Conservation (phyloP, 2,329 filamentous ascomycete species). For the Ustilaginoidea virens region DNA sequence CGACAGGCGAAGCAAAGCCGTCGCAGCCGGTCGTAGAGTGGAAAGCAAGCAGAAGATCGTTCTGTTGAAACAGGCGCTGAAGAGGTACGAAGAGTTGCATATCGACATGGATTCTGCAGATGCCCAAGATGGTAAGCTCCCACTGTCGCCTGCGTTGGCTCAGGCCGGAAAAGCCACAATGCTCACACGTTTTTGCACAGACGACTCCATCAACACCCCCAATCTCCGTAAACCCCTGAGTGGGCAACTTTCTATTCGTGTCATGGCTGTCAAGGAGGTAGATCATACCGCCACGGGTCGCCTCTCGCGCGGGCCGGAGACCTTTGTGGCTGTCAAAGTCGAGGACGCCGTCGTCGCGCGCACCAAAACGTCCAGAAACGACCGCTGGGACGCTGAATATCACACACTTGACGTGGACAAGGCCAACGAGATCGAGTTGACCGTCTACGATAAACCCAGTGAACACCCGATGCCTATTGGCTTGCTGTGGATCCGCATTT, state of each 20-base stretch:
- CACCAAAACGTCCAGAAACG: slow-evolving; percentile 70
- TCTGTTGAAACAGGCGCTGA: slow-evolving; percentile 84
- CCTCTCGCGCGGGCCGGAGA: slow-evolving; percentile 85
- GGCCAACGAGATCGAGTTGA: slow-evolving; percentile 95
- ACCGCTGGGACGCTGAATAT: slow-evolving; percentile 82
- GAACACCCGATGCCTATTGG: slow-evolving; percentile 87
- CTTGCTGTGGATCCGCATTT: slow-evolving; percentile 90
- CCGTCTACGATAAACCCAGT: slow-evolving; percentile 87
- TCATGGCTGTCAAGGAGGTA: slow-evolving; percentile 83
- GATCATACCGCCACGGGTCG: slow-evolving; percentile 76
- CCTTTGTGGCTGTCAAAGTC: slow-evolving; percentile 90
- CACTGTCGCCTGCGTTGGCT: slow-evolving; percentile 3
- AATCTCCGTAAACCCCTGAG: slow-evolving; percentile 94
- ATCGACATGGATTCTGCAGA: slow-evolving; percentile 78
- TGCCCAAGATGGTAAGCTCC: slow-evolving; percentile 54
- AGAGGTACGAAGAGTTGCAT: slow-evolving; percentile 93
- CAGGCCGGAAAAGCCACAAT: not conserved
- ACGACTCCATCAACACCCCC: slow-evolving; percentile 91
- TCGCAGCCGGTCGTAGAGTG: slow-evolving; percentile 75
- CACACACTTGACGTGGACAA: slow-evolving; percentile 94
- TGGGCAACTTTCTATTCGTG: slow-evolving; percentile 72
- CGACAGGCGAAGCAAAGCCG: slow-evolving; percentile 85
- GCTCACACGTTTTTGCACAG: slow-evolving; percentile 26
- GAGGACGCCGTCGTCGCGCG: slow-evolving; percentile 85
- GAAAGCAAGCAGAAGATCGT: slow-evolving; percentile 98